Percentiles rank a stretch among this genome's conserved stretches.
Evolutionary conservation across 2,329 filamentous ascomycete genomes (phyloP).

Genomic region (Dryadomyces sulphureus): DNA sequence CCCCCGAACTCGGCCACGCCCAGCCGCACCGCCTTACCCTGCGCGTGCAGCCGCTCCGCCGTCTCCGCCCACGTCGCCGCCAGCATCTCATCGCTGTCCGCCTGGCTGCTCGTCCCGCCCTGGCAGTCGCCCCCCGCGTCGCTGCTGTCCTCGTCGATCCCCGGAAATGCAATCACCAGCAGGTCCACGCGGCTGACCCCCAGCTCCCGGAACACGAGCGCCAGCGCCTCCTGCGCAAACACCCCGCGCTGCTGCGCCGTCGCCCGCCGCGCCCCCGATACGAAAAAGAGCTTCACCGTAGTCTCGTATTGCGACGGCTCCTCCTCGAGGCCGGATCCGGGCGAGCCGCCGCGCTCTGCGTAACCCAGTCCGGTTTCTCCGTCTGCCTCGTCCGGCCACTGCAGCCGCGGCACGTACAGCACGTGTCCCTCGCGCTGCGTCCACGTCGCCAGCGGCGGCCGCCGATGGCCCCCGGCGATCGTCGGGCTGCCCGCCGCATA

Average conservation of each 20-base stretch:
- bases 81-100: conserved; percentile 46
- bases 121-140: conserved; percentile 21
- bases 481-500: too few species aligned
- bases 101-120: conserved; percentile 50
- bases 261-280: conserved; percentile 52
- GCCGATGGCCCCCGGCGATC: conserved; percentile 9
- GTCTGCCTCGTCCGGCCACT: conserved; percentile 35
- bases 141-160: conserved; percentile 18
- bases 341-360: too few species aligned
- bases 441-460: conserved; percentile 39
- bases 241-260: conserved; percentile 47
- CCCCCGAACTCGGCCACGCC: conserved; percentile 87
- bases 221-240: conserved; percentile 65
- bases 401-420: conserved; percentile 65
- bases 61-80: conserved; percentile 57
- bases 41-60: conserved; percentile 51
- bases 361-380: neutral
- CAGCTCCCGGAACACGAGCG: conserved; percentile 67
- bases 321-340: conserved; percentile 53
- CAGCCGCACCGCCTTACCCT: conserved; percentile 58
- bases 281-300: conserved; percentile 88
- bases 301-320: conserved; percentile 81
- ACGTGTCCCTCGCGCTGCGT: conserved; percentile 45
- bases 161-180: conserved; percentile 84
- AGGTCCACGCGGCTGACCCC: conserved; percentile 65